Base-by-base conservation (phyloP, 2,329 filamentous ascomycete genomes). In the Xylaria sp. region DNA sequence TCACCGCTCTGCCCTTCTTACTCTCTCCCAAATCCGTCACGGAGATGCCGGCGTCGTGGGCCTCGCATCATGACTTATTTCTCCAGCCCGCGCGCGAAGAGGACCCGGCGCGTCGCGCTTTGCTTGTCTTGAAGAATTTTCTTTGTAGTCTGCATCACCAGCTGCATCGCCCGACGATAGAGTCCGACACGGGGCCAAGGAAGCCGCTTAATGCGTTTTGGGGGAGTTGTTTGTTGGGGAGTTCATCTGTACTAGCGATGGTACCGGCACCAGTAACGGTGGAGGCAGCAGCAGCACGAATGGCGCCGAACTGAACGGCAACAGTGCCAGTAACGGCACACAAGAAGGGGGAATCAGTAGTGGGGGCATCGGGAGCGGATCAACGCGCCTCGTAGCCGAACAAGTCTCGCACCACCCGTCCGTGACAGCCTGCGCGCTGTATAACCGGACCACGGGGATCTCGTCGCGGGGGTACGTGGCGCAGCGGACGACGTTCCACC, bases 21-120 rank as follows among this genome's bases (percentile, higher is more conserved):
- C 80, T 85, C 54, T 82, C 81, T 38, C 81, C 80, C 21, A 83
- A 78, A 45, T 86, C 83, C 2, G 80, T 85, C 42, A 83, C 82
- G 60, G 83, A 85, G 66, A 84, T 84, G 74, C 83, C 82, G n/a
- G 81, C 82, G 1, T 83, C 83, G 72, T 85, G 83, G 83, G 79
- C 82, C n/a, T 82, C 84, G 65, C 82, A 83, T 70, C 83, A 83
- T 35, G 76, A 77, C 23, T 70, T 83, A 0, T 83, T 83, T 67
- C 72, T 79, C 28, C 77, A 78, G 3, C 79, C 81, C 4, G 79
- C 80, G 0, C 66, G 71, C 9, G 79, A 79, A 63, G 53, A 71
- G 11, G 75, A 77, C 35, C 73, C 78, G 0, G 76, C 77, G 21
- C 71, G 75, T 31, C 72, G 82, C 9, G 76, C 79, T 5, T 70